phyloP scores from a whole-genome alignment of 2,329 filamentous ascomycete genomes.

The Fonsecaea monophora region DNA sequence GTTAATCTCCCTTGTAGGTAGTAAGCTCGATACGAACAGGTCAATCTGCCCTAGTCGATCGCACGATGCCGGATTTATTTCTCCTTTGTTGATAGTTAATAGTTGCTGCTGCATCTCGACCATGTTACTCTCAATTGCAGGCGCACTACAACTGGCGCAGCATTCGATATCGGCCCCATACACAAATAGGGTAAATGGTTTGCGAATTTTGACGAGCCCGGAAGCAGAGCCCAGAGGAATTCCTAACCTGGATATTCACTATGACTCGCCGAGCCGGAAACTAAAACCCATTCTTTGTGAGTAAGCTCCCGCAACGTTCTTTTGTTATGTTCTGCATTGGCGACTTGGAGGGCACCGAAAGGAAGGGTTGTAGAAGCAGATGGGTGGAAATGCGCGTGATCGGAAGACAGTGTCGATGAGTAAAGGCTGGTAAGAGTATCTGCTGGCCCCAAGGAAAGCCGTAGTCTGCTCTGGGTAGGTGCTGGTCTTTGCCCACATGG shows the following conservation, averaged over 20 bases:
- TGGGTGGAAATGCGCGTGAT: not conserved
- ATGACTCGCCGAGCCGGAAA: not conserved
- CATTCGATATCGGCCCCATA: not conserved
- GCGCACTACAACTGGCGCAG: not conserved
- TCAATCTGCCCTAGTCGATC: not conserved
- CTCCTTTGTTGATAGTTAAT: not conserved
- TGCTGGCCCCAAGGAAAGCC: not conserved
- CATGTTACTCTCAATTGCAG: not conserved
- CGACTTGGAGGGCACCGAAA: not conserved
- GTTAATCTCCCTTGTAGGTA: not conserved
- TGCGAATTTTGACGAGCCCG: not conserved
- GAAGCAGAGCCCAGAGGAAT: not conserved
- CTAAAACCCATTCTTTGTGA: not conserved
- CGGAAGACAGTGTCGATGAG: not conserved
- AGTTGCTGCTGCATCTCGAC: not conserved
- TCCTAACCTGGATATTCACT: not conserved
- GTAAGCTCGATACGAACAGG: not conserved
- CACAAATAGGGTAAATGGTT: not conserved
- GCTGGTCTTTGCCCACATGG: constrained; percentile 3
- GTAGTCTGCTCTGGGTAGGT: not conserved
- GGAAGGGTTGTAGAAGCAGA: not conserved
- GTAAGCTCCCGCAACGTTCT: constrained; percentile 4
- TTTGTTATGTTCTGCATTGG: not conserved
- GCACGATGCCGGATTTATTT: not conserved
- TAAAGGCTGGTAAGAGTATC: not conserved